Evolutionary conservation across 106 monocot species (phyloP), one percentile per base, ranked within the genome.

Genomic region (Allium sativum): DNA sequence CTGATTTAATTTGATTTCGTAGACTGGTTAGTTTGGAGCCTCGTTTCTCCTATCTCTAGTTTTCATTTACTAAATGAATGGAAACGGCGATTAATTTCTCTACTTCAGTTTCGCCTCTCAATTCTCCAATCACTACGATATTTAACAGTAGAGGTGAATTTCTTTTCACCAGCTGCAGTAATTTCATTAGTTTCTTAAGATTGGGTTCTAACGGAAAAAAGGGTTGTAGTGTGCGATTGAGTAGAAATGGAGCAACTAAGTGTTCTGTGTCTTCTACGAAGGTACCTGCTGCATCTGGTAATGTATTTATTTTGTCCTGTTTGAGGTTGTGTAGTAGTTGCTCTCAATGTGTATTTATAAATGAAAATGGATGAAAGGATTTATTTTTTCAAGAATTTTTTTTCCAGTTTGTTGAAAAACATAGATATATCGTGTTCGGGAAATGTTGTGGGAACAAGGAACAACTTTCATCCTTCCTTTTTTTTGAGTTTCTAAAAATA

Each of bases 231-330:
- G 51, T 65, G 2, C 48, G 64, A 4, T 21, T 51, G 64, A 48
- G 40, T 3, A 7, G 48, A 40, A 41, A 16, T 9, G 13, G 6
- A 9, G 66, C 54, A n/a, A 48, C 71, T 8, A 53, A 46, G 4
- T 86, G 81, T 48, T 86, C 86, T 7, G 67, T 68, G 13, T 76
- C 86, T 65, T 58, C 70, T 7, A 65, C 75, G 53, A 78, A 73
- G 19, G 53, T 73, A 48, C 31, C 31, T 31, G 53, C 78, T 31
- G 67, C 69, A 13, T 68, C 82, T 40, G 86, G 86, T 86, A 67
- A 58, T 10, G 8, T 50, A 31, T 31, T 31, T 31, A 31, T 31
- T 31, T 31, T 31, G 2, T 31, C 31, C 31, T 31, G 4, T 3
- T 31, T 31, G 31, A 31, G 31, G 31, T 31, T 31, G 31, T 31